Percentiles rank a stretch among this genome's conserved stretches.
Evolutionary conservation across 768 basidiomycete species (phyloP).

Genomic region (Mycena olivaceomarginata): DNA sequence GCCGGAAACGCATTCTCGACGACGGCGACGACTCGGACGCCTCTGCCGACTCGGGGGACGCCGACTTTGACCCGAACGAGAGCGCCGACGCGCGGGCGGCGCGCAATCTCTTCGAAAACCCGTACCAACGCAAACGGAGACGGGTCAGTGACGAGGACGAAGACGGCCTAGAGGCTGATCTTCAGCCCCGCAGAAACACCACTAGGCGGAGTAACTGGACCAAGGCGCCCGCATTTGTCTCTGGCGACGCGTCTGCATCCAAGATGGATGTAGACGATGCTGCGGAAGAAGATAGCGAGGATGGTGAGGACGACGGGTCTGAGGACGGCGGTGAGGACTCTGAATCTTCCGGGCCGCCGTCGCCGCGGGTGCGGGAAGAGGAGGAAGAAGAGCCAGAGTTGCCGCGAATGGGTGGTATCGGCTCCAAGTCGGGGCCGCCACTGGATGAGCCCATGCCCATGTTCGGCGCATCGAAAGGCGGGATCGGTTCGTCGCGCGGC

Average conservation of each 20-base stretch:
- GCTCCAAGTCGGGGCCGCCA: slow-evolving; percentile 52
- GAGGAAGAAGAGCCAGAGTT: slow-evolving; percentile 67
- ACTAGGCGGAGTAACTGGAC: slow-evolving; percentile 79
- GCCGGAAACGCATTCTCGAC: slow-evolving; percentile 84
- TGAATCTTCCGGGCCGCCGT: slow-evolving; percentile 72
- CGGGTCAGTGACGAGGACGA: slow-evolving; percentile 82
- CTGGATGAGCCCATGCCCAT: slow-evolving; percentile 19
- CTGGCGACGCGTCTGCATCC: slow-evolving; percentile 63
- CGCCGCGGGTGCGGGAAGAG: slow-evolving; percentile 73
- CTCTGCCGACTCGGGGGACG: slow-evolving; percentile 71
- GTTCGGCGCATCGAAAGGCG: slow-evolving; percentile 60
- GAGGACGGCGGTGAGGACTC: slow-evolving; percentile 63
- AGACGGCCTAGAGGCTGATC: slow-evolving; percentile 69
- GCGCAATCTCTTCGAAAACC: slow-evolving; percentile 84
- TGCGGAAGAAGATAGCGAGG: slow-evolving; percentile 47
- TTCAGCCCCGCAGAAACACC: slow-evolving; percentile 47
- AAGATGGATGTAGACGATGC: slow-evolving; percentile 63
- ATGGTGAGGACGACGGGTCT: slow-evolving; percentile 53
- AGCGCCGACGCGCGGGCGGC: slow-evolving; percentile 83
- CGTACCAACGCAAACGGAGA: slow-evolving; percentile 83
- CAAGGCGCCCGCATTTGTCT: slow-evolving; percentile 86
- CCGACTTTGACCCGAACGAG: slow-evolving; percentile 65
- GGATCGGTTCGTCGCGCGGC: slow-evolving; percentile 60
- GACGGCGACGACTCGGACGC: slow-evolving; percentile 85
- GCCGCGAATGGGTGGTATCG: slow-evolving; percentile 65